These are phyloP conservation scores for Hordeum pubiflorum DNA, from an alignment of 202 grass and related monocot genomes.

Conservation along the genomic window DNA sequence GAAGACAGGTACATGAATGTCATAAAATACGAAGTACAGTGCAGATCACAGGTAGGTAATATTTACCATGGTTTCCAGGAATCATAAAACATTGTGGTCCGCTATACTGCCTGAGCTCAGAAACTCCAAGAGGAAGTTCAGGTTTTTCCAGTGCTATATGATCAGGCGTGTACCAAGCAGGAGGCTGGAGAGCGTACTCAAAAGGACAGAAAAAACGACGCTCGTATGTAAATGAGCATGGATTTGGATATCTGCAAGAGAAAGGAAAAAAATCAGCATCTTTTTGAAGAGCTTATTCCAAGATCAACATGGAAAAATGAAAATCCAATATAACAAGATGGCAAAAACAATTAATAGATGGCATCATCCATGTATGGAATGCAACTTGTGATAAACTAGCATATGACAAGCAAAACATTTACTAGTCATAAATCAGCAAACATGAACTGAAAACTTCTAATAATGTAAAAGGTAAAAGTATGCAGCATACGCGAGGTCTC, in stretches of 20 bases:
- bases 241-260: conserved; percentile 81
- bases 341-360: conserved; percentile 9
- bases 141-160: conserved; percentile 88
- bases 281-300: neutral
- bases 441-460: neutral
- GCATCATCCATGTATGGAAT: neutral
- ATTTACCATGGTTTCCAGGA: conserved; percentile 93
- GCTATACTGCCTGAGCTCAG: conserved; percentile 49
- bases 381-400: conserved; percentile 3
- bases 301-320: neutral
- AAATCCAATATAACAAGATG: conserved; percentile 7
- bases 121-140: conserved; percentile 77
- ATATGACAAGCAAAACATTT: neutral
- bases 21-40: neutral
- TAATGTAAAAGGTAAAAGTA: neutral
- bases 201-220: conserved; percentile 88
- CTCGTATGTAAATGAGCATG: conserved; percentile 88
- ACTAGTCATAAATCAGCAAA: neutral
- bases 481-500: conserved; percentile 87
- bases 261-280: conserved; percentile 3
- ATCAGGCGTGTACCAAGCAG: conserved; percentile 73
- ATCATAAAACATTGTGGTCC: conserved; percentile 95
- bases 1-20: conserved; percentile 9
- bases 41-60: neutral
- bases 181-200: conserved; percentile 85